phyloP scores from a whole-genome alignment of 78 protist genomes.

The Guillardia theta region DNA sequence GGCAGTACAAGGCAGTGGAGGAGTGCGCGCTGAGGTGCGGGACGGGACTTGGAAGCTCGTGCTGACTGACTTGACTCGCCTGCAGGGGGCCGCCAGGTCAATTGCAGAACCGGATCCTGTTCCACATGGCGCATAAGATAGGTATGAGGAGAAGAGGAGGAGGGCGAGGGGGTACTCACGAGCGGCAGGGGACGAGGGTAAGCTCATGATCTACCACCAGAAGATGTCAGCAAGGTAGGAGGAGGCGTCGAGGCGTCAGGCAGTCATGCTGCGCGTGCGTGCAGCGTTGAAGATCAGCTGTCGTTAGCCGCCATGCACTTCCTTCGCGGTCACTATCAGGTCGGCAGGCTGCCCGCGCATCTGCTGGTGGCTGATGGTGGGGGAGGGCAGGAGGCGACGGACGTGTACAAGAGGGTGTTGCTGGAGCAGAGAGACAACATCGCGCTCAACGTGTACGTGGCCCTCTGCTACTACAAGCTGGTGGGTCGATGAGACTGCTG shows the following conservation, averaged over 20 bases:
- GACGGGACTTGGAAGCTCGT: no score
- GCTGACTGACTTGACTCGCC: no score
- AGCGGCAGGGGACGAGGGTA: conserved; percentile 52
- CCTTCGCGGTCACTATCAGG: conserved; percentile 65
- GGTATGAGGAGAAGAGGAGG: no score
- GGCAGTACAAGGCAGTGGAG: not conserved
- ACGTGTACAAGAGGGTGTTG: conserved; percentile 31
- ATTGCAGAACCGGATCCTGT: conserved; percentile 68
- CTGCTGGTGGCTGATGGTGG: no score
- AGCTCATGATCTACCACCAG: conserved; percentile 65
- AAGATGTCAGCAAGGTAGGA: conserved; percentile 48
- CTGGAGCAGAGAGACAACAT: conserved; percentile 56
- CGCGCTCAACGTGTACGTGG: conserved; percentile 78
- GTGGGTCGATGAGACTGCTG: no score
- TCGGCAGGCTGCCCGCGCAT: conserved; percentile 57
- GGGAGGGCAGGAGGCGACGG: no score
- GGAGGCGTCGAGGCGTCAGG: no score
- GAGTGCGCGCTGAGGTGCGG: not conserved
- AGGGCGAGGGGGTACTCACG: no score
- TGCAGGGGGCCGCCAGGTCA: not conserved
- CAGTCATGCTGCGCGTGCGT: not conserved
- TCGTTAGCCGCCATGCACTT: conserved; percentile 72
- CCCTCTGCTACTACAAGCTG: conserved; percentile 81
- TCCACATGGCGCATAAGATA: conserved; percentile 71
- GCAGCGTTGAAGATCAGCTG: conserved; percentile 46